Evolutionary conservation across 352 stramenopile genomes (phyloP), one percentile per base, ranked within the genome.

Genomic region (Phytophthora meadii): DNA sequence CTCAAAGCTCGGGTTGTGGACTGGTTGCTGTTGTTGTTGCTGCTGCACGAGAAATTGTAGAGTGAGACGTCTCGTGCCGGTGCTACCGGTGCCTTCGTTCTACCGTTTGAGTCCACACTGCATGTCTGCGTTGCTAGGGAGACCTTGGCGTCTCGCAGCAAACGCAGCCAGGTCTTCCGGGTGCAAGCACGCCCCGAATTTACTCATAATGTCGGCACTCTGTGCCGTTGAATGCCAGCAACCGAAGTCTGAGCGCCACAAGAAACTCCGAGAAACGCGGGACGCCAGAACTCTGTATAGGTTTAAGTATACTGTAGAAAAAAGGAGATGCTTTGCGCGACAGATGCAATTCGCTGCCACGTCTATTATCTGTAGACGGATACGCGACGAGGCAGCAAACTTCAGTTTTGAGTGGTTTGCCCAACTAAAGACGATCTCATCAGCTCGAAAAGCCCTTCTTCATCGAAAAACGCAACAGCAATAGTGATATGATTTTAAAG

Each of bases 1-100:
- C 22, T 22, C 22, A 22, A 22, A 22, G 22, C 22, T 25, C 5
- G 39, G n/a, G 22, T 7, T 8, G 47, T 45, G 42, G 36, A 30
- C 62, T 49, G 39, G 48, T 10, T 68, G 41, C 30, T n/a, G 37
- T 42, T 53, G 36, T 19, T 55, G 45, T 19, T 70, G 45, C 40
- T 55, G 61, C 3, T 60, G 47, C 41, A 54, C 61, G 41, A 67
- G 65, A 62, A 75, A 72, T 65, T 68, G 39, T 27, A 72, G 52
- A 75, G 52, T 75, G 68, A 69, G 54, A 52, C 36, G 19, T 22
- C 45, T 34, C 10, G 14, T 49, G 25, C 36, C 27, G 32, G 24
- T 24, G 25, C 40, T 53, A 32, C 17, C 32, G 25, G 54, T 19
- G 49, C 12, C 37, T n/a, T 15, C 37, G 15, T 42, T 22, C 37